Percentiles rank a stretch among this genome's conserved stretches.
Evolutionary conservation across 352 stramenopile species (phyloP).

Genomic region (Globisporangium spiculum): DNA sequence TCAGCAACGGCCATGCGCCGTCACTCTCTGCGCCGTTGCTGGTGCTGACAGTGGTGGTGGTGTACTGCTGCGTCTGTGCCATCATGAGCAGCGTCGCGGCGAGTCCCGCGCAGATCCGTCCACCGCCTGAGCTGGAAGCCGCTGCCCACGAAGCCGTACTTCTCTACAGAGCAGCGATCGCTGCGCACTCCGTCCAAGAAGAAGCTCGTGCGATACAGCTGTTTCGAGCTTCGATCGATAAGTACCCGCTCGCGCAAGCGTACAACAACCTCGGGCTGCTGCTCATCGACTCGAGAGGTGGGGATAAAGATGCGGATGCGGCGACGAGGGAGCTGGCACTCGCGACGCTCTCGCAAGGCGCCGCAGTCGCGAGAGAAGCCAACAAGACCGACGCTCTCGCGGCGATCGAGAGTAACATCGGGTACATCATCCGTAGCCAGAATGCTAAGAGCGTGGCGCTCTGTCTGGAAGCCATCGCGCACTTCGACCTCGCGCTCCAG

Average conservation of each 20-base stretch:
- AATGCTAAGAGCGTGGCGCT: conserved; percentile 32
- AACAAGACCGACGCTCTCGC: conserved; percentile 39
- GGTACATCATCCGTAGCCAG: conserved; percentile 38
- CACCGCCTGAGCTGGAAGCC: not conserved
- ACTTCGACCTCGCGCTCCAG: conserved; percentile 57
- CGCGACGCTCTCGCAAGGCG: conserved; percentile 37
- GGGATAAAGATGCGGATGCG: conserved; percentile 13
- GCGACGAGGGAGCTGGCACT: conserved; percentile 19
- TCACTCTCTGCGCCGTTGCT: not conserved
- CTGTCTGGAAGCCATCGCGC: conserved; percentile 46
- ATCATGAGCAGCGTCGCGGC: not conserved
- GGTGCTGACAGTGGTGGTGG: not conserved
- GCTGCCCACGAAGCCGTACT: conserved; percentile 13
- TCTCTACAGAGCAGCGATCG: conserved; percentile 29
- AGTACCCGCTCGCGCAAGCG: conserved; percentile 47
- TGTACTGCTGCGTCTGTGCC: not conserved
- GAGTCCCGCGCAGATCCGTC: not conserved
- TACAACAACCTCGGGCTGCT: conserved; percentile 84
- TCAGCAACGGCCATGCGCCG: not conserved
- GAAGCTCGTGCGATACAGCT: conserved; percentile 23
- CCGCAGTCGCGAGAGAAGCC: conserved; percentile 25
- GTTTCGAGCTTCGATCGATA: conserved; percentile 46
- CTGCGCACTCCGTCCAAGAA: conserved; percentile 12
- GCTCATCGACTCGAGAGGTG: conserved; percentile 23
- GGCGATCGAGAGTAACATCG: conserved; percentile 76